Conservation (phyloP, 169 alveolate genomes). For the Prorocentrum cordatum region DNA sequence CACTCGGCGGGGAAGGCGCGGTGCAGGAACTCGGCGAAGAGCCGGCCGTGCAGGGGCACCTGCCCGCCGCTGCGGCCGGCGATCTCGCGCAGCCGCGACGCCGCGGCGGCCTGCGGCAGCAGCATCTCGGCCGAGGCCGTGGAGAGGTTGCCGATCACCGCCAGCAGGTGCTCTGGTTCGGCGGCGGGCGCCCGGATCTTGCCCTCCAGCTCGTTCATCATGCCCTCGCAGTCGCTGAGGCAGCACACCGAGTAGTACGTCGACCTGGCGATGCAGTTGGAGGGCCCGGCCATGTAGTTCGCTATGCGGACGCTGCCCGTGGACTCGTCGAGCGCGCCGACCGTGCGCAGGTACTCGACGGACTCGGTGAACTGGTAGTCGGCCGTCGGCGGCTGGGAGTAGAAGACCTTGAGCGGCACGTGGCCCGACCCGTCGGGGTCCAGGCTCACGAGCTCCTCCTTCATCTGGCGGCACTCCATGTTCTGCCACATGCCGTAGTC, state of each 20-base stretch:
- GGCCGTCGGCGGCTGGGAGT: conserved; percentile 34
- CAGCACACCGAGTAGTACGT: conserved; percentile 63
- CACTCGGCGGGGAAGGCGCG: conserved; percentile 48
- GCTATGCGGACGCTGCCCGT: conserved; percentile 4
- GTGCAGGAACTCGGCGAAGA: conserved; percentile 32
- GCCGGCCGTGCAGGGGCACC: conserved; percentile 44
- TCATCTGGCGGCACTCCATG: conserved; percentile 51
- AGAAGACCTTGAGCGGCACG: not conserved
- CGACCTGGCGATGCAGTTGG: conserved; percentile 44
- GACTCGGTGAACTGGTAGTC: conserved; percentile 55
- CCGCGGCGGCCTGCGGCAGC: not conserved
- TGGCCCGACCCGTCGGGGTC: conserved; percentile 31
- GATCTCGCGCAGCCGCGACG: not conserved
- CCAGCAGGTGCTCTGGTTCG: not conserved
- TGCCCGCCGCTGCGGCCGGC: conserved; percentile 15
- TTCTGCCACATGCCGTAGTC: conserved; percentile 59
- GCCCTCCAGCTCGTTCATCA: conserved; percentile 44
- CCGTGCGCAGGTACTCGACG: not conserved
- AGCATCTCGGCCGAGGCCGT: not conserved
- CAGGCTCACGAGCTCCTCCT: conserved; percentile 3
- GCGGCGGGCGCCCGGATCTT: conserved; percentile 24
- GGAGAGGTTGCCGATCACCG: conserved; percentile 5
- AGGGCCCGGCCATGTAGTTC: conserved; percentile 29
- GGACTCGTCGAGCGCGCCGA: conserved; percentile 22
- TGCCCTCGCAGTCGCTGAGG: conserved; percentile 40